phyloP scores from a whole-genome alignment of 345 rosid genomes.

The Pugionium cornutum region DNA sequence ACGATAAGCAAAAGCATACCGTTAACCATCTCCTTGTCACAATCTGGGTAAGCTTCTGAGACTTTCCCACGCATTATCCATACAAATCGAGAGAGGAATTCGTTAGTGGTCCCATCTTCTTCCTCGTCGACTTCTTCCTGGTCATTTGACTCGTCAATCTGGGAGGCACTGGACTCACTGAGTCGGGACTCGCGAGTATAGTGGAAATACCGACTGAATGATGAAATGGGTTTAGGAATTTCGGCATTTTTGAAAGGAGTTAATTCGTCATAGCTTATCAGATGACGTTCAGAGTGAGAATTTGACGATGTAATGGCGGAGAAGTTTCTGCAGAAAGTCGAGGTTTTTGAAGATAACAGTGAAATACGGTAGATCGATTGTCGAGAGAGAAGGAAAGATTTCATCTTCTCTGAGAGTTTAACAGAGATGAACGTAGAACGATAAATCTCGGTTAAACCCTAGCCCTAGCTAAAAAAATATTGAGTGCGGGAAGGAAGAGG shows the following conservation, averaged over 20 bases:
- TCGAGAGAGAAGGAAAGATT: constrained; percentile 43
- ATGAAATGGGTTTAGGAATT: constrained; percentile 26
- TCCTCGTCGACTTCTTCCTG: constrained; percentile 50
- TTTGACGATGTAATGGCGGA: constrained; percentile 36
- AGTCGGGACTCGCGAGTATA: constrained; percentile 41
- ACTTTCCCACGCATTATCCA: constrained; percentile 82
- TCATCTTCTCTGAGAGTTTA: constrained; percentile 35
- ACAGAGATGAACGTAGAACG: constrained; percentile 11
- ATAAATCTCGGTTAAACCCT: constrained; percentile 33
- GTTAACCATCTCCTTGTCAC: constrained; percentile 60
- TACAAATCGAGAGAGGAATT: constrained; percentile 78
- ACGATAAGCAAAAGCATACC: constrained; percentile 79
- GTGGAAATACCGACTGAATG: constrained; percentile 45
- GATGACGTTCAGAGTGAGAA: constrained; percentile 20
- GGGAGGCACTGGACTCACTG: constrained; percentile 34
- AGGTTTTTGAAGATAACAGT: constrained; percentile 34
- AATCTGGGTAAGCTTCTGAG: constrained; percentile 56
- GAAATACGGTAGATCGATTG: constrained; percentile 43
- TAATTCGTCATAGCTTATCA: constrained; percentile 25
- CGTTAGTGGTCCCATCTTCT: constrained; percentile 61
- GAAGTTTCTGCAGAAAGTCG: constrained; percentile 24
- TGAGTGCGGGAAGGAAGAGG: constrained; percentile 8
- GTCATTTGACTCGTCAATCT: constrained; percentile 24
- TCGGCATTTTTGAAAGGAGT: constrained; percentile 13
- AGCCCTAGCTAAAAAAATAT: not conserved